A percentile compares a stretch with the other conserved stretches of the same genome.
Evolutionary conservation across 164 flowering plant genomes (phyloP).

Genomic region (Magnolia officinalis): DNA sequence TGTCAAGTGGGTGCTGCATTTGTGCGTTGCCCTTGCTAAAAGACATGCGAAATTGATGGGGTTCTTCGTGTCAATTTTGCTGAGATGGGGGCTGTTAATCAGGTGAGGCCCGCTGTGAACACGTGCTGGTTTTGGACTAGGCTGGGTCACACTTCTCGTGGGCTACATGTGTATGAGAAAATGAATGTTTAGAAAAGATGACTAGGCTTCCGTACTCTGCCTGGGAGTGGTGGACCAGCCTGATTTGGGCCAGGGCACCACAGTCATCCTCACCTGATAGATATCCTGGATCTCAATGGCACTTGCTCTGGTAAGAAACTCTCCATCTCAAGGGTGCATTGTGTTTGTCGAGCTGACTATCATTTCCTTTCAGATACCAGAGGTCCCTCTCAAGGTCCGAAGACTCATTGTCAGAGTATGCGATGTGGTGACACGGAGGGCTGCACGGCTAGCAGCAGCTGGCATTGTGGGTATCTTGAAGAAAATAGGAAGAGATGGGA

Average conservation of each 20-base stretch:
- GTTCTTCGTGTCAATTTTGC: no score
- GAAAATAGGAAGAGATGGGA: constrained; percentile 92
- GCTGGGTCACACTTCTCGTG: background rate
- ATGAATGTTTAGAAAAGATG: background rate
- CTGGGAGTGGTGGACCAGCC: background rate
- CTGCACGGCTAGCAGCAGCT: constrained; percentile 90
- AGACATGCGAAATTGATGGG: no score
- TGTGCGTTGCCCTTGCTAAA: background rate
- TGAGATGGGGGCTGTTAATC: background rate
- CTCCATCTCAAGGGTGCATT: background rate
- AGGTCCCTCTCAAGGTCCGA: constrained; percentile 64
- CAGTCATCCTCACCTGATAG: background rate
- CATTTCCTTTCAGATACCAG: constrained; percentile 43
- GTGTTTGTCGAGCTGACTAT: background rate
- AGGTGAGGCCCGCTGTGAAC: background rate
- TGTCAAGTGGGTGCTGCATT: background rate
- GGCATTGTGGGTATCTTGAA: constrained; percentile 92
- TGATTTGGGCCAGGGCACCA: background rate
- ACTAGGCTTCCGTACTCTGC: background rate
- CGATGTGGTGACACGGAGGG: constrained; percentile 75
- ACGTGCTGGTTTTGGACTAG: background rate
- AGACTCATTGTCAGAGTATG: constrained; percentile 74
- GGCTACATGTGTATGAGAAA: background rate
- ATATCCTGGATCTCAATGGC: background rate
- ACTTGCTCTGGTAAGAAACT: background rate